Base-by-base conservation (phyloP, 306 rosid species). In the Castanea crenata region DNA sequence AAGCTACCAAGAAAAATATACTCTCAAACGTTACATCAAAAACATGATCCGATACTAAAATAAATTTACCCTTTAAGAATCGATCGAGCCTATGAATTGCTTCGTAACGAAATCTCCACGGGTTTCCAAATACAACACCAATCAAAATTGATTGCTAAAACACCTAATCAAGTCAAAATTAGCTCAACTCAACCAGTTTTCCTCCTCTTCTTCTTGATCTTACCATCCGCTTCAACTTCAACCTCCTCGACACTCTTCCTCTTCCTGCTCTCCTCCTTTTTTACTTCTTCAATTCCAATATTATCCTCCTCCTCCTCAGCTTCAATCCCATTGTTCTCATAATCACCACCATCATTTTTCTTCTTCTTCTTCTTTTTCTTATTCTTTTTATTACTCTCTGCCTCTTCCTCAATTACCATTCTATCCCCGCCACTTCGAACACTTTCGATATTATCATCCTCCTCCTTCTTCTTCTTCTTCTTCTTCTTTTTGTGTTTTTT, bases 141-240 rank as follows among this genome's bases (percentile, higher is more conserved):
- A 27, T 29, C 25, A 59, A 23, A 49, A 49, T 49, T 49, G 54
- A 59, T 59, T 59, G 65, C 65, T 23, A 23, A 59, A 59, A 25
- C 31, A 20, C 13, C 31, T 21, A 20, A 21, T 23, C 11, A 49
- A 59, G 31, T 21, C 65, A 7, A 57, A n/a, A 41, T 41, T 8
- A 41, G 46, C 46, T 23, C 29, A 19, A 13, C 65, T 75, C 72
- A 76, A 23, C 44, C 35, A 20, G 63, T 71, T 71, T 62, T 76
- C 67, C 73, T 84, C 72, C 73, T 84, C 77, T 71, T 84, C 77
- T 75, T 80, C 59, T 80, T 84, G 59, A 25, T 75, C 29, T 76
- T 77, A 11, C 41, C 75, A 74, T 52, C 82, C 68, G 49, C 74
- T 35, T 65, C 52, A 25, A 56, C 62, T 13, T 71, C 65, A 44